Conservation (phyloP, 208 protist species). For the Leishmania tarentolae region DNA sequence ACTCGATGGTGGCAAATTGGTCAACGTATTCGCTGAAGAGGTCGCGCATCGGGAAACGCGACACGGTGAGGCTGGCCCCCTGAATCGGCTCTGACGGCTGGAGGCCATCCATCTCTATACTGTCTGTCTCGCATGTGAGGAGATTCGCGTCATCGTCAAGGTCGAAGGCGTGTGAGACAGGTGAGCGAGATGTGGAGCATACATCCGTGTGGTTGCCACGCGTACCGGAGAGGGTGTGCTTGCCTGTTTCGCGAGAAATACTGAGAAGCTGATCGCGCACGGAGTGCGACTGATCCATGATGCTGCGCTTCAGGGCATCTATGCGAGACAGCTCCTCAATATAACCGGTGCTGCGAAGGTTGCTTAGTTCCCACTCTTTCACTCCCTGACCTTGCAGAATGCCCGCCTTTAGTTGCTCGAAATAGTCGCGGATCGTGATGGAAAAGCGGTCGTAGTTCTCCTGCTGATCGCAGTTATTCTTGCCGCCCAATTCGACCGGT, state of each 20-base stretch:
- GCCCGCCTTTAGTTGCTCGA: slow-evolving; percentile 41
- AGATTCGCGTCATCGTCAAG: slow-evolving; percentile 34
- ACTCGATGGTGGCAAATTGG: slow-evolving; percentile 57
- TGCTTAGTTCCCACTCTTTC: slow-evolving; percentile 81
- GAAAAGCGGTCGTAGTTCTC: slow-evolving; percentile 51
- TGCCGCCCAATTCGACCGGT: slow-evolving; percentile 61
- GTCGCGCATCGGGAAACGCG: slow-evolving; percentile 11
- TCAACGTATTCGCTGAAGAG: slow-evolving; percentile 50
- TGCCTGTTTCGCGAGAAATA: neutral
- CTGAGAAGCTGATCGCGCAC: neutral
- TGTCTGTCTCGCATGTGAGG: slow-evolving; percentile 37
- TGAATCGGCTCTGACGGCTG: neutral
- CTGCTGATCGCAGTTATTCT: slow-evolving; percentile 67
- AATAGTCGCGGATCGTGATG: slow-evolving; percentile 55
- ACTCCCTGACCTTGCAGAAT: slow-evolving; percentile 49
- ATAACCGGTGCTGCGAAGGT: slow-evolving; percentile 39
- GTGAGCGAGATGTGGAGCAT: slow-evolving; percentile 8
- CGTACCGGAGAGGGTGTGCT: neutral
- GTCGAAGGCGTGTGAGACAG: slow-evolving; percentile 4
- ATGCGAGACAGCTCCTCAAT: slow-evolving; percentile 21
- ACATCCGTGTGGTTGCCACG: slow-evolving; percentile 1
- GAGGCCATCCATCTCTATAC: slow-evolving; percentile 7
- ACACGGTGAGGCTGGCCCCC: neutral
- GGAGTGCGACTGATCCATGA: slow-evolving; percentile 15
- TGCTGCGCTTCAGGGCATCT: slow-evolving; percentile 32